Evolutionary conservation across 306 rosid genomes (phyloP), one percentile per base, ranked within the genome.

Genomic region (Clitoria ternatea): DNA sequence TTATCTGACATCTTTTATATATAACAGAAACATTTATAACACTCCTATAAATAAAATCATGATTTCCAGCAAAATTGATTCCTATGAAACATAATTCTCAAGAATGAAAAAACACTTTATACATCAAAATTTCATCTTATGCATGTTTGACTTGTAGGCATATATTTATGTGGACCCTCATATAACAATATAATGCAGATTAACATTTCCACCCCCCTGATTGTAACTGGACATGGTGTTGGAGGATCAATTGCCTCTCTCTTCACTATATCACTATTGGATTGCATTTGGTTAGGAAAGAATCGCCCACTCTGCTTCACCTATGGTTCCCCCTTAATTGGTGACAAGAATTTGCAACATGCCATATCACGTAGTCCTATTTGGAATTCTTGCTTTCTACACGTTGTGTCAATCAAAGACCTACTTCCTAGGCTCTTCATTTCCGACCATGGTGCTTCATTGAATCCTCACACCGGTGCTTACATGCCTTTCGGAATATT

Each of bases 171-270:
- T 30, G 48, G 26, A 17, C 11, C 4, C 18, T 27, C n/a, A 64
- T 19, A 35, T 12, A 19, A 52, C n/a, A 42, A 29, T 64, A n/a
- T 55, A 11, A 24, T 74, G 66, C 67, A 80, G 84, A 72, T 73
- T 17, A 15, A 33, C 24, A 37, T 20, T 18, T 24, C 66, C 18
- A 60, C 57, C 4, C 62, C 40, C 7, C 9, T 83, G 72, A 69
- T 91, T 27, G 73, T 86, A 24, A 86, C 90, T 4, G 92, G 97
- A 70, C 70, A 61, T 56, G 81, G 60, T 36, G 57, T 83, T 11
- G 96, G 92, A 57, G 96, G 97, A 59, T 40, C 84, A 24, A 64
- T 88, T 50, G 97, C 97, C 75, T 83, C 89, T 24, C 85, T 91
- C 36, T 86, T 88, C 82, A 80, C 86, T 1, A 17, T 88, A 9